phyloP scores from a whole-genome alignment of 148 eudicot genomes.

The Cornus florida region DNA sequence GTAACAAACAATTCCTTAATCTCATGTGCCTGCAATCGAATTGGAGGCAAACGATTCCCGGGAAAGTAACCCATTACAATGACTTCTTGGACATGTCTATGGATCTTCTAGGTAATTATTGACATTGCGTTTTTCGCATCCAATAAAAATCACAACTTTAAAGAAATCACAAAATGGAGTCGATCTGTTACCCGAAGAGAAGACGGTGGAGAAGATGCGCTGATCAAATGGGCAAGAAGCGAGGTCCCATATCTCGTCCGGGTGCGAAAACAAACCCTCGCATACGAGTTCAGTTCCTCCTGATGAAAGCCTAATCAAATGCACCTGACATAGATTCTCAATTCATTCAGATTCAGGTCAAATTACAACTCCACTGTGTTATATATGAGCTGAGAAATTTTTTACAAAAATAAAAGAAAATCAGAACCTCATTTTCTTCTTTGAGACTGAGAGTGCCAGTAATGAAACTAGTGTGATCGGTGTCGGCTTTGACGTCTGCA shows the following conservation, averaged over 20 bases:
- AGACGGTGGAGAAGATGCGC: slow-evolving; percentile 91
- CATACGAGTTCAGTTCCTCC: slow-evolving; percentile 90
- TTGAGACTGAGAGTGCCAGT: slow-evolving; percentile 96
- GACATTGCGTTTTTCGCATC: too few species aligned
- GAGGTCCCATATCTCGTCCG: slow-evolving; percentile 96
- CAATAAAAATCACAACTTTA: not conserved
- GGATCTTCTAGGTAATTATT: too few species aligned
- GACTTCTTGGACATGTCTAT: too few species aligned
- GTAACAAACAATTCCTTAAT: too few species aligned
- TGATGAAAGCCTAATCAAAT: slow-evolving; percentile 79
- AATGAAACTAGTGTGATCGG: slow-evolving; percentile 96
- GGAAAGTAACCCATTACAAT: too few species aligned
- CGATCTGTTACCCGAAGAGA: slow-evolving; percentile 56
- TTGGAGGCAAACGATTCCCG: too few species aligned
- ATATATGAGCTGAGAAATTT: not conserved
- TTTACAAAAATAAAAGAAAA: not conserved
- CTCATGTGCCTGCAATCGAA: too few species aligned
- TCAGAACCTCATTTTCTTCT: slow-evolving; percentile 89
- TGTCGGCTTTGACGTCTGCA: slow-evolving; percentile 93
- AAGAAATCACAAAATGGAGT: not conserved
- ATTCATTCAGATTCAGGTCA: slow-evolving; percentile 5
- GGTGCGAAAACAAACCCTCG: slow-evolving; percentile 95
- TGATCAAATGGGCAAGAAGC: slow-evolving; percentile 97
- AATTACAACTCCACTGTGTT: not conserved
- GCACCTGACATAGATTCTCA: slow-evolving; percentile 48